Percentiles rank a stretch among this genome's conserved stretches.
Conservation (phyloP, 1,284 basidiomycete species). For the Crepidotus sp. region DNA sequence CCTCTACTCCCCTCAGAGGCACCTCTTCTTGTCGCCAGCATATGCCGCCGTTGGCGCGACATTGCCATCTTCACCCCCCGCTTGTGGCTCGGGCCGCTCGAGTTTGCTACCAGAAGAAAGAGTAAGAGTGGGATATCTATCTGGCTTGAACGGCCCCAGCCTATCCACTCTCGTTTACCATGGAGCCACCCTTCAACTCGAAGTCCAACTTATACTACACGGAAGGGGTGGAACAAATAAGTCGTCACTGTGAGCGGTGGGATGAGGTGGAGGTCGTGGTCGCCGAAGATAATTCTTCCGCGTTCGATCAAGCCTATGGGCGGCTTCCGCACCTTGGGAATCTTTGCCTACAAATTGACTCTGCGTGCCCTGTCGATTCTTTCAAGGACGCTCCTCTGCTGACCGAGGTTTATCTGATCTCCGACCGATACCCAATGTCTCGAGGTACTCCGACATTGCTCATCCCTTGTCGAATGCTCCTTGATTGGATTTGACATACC, state of each 20-base stretch:
- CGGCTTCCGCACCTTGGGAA: background rate
- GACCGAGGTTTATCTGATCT: background rate
- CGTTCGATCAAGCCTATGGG: background rate
- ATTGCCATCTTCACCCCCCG: slow-evolving; percentile 1
- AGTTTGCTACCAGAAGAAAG: background rate
- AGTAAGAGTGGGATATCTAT: background rate
- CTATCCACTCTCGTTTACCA: too few species aligned
- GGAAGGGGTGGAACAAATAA: background rate
- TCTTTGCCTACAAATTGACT: background rate
- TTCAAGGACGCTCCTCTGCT: slow-evolving; percentile 2
- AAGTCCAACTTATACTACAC: too few species aligned
- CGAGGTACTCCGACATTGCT: slow-evolving; percentile 1
- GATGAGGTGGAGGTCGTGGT: background rate
- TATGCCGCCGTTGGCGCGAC: slow-evolving; percentile 4
- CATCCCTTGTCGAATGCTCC: slow-evolving; percentile 2
- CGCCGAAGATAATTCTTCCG: background rate
- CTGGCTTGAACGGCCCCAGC: background rate
- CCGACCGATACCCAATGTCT: background rate
- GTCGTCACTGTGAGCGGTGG: slow-evolving; percentile 4
- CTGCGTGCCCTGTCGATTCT: background rate
- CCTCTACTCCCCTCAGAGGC: background rate
- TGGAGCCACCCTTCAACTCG: too few species aligned
- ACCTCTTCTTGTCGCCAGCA: background rate
- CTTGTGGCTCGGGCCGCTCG: slow-evolving; percentile 1
- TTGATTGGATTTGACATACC: background rate